Evolutionary conservation across 371 early-diverging fungal genomes (phyloP).

Genomic region (Mucor indicus): DNA sequence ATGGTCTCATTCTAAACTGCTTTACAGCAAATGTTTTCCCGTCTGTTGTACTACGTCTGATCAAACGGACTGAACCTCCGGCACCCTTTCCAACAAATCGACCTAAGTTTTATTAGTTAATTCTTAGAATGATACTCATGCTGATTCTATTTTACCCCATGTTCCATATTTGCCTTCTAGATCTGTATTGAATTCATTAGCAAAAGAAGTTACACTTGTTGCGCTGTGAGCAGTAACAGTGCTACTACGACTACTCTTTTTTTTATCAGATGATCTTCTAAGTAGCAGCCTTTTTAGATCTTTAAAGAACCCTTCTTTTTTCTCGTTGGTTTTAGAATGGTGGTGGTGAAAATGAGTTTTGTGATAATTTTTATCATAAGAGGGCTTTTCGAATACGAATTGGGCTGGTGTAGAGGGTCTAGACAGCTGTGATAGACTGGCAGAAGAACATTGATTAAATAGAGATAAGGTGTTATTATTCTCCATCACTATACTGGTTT

Average conservation of each 20-base stretch:
- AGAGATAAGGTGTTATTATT: no score
- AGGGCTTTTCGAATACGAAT: conserved; percentile 38
- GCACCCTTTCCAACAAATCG: conserved; percentile 74
- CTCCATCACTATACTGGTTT: no score
- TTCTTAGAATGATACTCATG: no score
- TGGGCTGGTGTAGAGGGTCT: conserved; percentile 27
- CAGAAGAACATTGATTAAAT: no score
- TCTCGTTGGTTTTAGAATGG: no score
- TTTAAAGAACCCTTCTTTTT: conserved; percentile 8
- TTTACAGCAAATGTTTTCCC: conserved; percentile 73
- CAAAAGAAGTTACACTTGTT: conserved; percentile 11
- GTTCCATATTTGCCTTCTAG: conserved; percentile 27
- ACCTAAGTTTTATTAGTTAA: no score
- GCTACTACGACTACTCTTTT: background rate
- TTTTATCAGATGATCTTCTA: conserved; percentile 3
- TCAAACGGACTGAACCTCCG: conserved; percentile 71
- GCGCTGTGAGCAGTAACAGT: background rate
- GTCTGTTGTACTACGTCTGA: conserved; percentile 48
- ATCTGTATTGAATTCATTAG: conserved; percentile 25
- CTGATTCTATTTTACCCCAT: no score
- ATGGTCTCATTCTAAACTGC: conserved; percentile 72
- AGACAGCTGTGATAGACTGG: no score
- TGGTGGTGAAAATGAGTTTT: conserved; percentile 39
- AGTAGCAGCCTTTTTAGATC: conserved; percentile 7
- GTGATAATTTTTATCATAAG: conserved; percentile 35